A percentile compares a stretch with the other conserved stretches of the same genome.
These are phyloP conservation scores for Chrysoporthe austroafricana DNA, from an alignment of 2,329 filamentous ascomycete species.

Conservation along the genomic window DNA sequence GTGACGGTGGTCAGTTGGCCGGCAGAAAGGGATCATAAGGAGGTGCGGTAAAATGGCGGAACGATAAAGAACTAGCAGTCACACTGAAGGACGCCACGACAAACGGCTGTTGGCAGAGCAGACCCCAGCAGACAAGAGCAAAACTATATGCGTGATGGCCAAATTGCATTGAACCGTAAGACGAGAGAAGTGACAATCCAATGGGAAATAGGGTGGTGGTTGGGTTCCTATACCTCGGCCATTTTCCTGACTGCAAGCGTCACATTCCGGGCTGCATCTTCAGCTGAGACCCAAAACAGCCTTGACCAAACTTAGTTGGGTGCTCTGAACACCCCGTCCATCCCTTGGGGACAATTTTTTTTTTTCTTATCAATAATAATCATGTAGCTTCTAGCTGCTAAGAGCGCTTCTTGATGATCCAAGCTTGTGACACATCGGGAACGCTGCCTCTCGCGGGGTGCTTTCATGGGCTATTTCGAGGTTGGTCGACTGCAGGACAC, in stretches of 20 bases:
- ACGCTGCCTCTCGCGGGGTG: background rate
- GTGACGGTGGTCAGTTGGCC: background rate
- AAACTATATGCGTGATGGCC: background rate
- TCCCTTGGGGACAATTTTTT: background rate
- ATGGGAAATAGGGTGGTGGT: no score
- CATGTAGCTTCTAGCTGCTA: no score
- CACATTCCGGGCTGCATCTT: conserved; percentile 14
- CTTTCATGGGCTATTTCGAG: background rate
- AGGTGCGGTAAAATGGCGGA: background rate
- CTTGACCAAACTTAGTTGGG: conserved; percentile 9
- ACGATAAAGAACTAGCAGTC: background rate
- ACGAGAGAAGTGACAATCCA: background rate
- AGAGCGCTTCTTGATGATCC: background rate
- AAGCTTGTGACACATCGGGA: background rate
- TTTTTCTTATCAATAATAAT: background rate
- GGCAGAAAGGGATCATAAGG: background rate
- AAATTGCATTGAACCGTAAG: background rate
- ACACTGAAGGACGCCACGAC: background rate
- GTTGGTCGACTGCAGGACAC: no score
- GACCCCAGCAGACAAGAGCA: no score
- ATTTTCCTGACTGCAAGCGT: background rate
- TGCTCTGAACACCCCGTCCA: background rate
- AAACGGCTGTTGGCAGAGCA: background rate
- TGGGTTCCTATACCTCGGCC: background rate
- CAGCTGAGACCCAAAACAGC: conserved; percentile 6